A percentile compares a stretch with the other conserved stretches of the same genome.
These are phyloP conservation scores for Dalechampia spathulata DNA, from an alignment of 441 rosid genomes.

Conservation along the genomic window DNA sequence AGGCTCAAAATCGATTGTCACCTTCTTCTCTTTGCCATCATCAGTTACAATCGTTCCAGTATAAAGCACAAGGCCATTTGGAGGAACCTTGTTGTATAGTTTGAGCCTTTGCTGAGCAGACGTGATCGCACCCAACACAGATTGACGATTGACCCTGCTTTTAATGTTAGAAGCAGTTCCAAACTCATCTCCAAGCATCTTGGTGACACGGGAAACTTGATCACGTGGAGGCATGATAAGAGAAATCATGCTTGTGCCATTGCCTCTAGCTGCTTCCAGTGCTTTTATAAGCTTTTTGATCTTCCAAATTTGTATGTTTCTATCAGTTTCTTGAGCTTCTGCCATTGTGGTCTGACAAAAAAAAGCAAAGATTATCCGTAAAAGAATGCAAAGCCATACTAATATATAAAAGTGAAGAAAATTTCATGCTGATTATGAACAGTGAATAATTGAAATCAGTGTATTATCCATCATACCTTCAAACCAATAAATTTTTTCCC, in stretches of 20 bases:
- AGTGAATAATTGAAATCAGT: too few species aligned
- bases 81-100: constrained; percentile 75
- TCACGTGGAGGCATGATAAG: constrained; percentile 87
- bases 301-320: constrained; percentile 82
- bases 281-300: constrained; percentile 79
- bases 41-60: constrained; percentile 80
- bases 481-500: too few species aligned
- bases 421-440: too few species aligned
- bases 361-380: constrained; percentile 3
- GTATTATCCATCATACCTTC: too few species aligned
- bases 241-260: constrained; percentile 92
- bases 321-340: constrained; percentile 57
- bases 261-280: constrained; percentile 74
- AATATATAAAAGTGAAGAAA: too few species aligned
- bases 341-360: constrained; percentile 30
- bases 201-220: constrained; percentile 74
- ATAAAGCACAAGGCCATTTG: constrained; percentile 83
- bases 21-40: constrained; percentile 88
- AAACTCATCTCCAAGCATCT: constrained; percentile 86
- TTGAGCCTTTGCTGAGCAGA: constrained; percentile 89
- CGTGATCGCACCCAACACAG: constrained; percentile 79
- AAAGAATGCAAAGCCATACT: neutral
- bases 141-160: constrained; percentile 85
- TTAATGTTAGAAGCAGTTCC: constrained; percentile 93
- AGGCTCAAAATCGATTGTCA: constrained; percentile 72